Evolutionary conservation across 345 rosid genomes (phyloP).

Genomic region (Citrus glauca): DNA sequence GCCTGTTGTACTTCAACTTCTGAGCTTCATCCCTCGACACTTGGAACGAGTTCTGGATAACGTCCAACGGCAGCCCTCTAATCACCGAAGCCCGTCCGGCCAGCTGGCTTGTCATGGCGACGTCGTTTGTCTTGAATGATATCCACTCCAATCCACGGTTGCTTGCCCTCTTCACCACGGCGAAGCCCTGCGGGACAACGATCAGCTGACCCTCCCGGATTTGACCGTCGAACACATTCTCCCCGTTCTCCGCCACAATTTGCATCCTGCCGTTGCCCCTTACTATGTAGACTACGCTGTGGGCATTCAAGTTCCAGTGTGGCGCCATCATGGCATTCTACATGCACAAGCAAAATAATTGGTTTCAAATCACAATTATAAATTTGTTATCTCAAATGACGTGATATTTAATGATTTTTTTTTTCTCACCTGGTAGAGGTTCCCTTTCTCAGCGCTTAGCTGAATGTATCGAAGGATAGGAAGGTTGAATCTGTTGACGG

Average conservation of each 20-base stretch:
- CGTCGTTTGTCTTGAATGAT: slow-evolving; percentile 33
- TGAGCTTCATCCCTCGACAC: slow-evolving; percentile 32
- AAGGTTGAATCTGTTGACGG: slow-evolving; percentile 46
- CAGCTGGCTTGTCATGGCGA: slow-evolving; percentile 21
- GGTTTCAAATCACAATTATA: neutral
- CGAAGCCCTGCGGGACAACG: slow-evolving; percentile 31
- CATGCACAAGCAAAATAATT: neutral
- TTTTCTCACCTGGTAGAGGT: slow-evolving; percentile 32
- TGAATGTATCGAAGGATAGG: slow-evolving; percentile 47
- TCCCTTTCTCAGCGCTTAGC: slow-evolving; percentile 51
- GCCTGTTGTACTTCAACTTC: slow-evolving; percentile 30
- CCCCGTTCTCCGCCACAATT: slow-evolving; percentile 26
- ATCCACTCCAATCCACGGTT: slow-evolving; percentile 33
- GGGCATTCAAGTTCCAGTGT: slow-evolving; percentile 37
- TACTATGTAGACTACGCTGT: slow-evolving; percentile 29
- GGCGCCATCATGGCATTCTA: slow-evolving; percentile 41
- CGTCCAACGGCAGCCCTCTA: slow-evolving; percentile 30
- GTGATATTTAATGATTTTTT: neutral
- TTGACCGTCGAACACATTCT: slow-evolving; percentile 20
- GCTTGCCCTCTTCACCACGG: slow-evolving; percentile 26
- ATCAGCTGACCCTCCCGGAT: slow-evolving; percentile 34
- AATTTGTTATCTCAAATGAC: neutral
- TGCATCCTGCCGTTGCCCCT: slow-evolving; percentile 35
- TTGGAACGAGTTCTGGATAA: slow-evolving; percentile 27
- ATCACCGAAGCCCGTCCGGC: slow-evolving; percentile 26